Evolutionary conservation across 805 yeast genomes (phyloP).

Genomic region (Wickerhamomyces bisporus): DNA sequence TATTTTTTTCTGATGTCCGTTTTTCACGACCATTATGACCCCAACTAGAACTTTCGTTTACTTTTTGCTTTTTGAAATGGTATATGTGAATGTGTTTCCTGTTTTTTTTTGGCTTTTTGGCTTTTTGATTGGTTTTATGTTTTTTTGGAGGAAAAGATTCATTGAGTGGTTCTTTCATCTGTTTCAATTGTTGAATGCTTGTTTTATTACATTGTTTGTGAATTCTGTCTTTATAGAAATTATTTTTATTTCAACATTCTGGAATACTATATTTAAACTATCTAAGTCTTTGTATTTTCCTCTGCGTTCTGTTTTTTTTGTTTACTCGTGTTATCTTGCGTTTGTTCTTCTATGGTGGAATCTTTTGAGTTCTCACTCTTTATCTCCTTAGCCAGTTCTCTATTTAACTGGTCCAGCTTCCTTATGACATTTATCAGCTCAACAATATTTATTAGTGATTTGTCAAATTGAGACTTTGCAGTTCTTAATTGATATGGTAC

Average conservation of each 20-base stretch:
- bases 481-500: constrained; percentile 36
- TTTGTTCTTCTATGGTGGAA: too few species aligned
- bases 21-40: not conserved
- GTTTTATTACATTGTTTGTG: not conserved
- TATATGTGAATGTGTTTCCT: not conserved
- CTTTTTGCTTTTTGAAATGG: not conserved
- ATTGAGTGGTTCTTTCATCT: too few species aligned
- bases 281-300: too few species aligned
- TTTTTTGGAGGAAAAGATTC: too few species aligned
- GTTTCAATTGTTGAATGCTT: not conserved
- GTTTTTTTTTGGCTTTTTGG: too few species aligned
- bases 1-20: not conserved
- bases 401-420: constrained; percentile 1
- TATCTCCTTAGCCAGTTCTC: constrained; percentile 6
- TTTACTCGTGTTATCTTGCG: too few species aligned
- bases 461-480: constrained; percentile 34
- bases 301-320: too few species aligned
- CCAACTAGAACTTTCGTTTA: not conserved
- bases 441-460: constrained; percentile 23
- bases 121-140: too few species aligned
- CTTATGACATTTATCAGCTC: constrained; percentile 1
- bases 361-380: too few species aligned
- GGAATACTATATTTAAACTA: too few species aligned
- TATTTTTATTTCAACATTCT: too few species aligned
- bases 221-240: too few species aligned